A percentile compares a stretch with the other conserved stretches of the same genome.
Evolutionary conservation across 2,329 filamentous ascomycete genomes (phyloP).

Genomic region (Thelonectria blattea): DNA sequence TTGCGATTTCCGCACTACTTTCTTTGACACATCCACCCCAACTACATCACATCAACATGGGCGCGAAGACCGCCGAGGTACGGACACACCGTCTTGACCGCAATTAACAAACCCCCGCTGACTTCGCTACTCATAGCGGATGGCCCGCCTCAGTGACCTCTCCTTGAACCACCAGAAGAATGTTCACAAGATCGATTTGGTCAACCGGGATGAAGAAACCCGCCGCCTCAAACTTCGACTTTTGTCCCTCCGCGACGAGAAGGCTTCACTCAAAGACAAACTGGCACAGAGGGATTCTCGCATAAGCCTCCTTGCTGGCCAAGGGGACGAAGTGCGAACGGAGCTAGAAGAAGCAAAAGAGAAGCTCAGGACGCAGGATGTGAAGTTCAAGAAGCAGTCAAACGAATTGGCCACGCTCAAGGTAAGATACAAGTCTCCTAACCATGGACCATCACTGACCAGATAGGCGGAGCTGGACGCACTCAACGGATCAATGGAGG

Average conservation of each 20-base stretch:
- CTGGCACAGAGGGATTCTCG: constrained; percentile 65
- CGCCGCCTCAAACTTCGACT: constrained; percentile 73
- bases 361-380: constrained; percentile 52
- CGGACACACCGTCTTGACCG: constrained; percentile 13
- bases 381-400: constrained; percentile 55
- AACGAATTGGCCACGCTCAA: constrained; percentile 56
- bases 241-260: constrained; percentile 77
- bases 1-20: background rate
- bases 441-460: background rate
- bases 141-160: constrained; percentile 58
- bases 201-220: constrained; percentile 76
- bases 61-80: constrained; percentile 39
- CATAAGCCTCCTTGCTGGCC: constrained; percentile 54
- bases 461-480: constrained; percentile 72
- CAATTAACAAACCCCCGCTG: constrained; percentile 15
- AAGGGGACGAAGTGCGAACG: constrained; percentile 47
- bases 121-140: constrained; percentile 45
- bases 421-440: constrained; percentile 41
- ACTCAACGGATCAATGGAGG: constrained; percentile 69
- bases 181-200: constrained; percentile 67
- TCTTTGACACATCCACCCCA: background rate
- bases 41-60: constrained; percentile 32
- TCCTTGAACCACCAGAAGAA: constrained; percentile 74
- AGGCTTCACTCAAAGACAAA: constrained; percentile 69
- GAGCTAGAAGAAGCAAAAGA: constrained; percentile 53